phyloP scores from a whole-genome alignment of 179 eudicot genomes.

The Pouteria campechiana region DNA sequence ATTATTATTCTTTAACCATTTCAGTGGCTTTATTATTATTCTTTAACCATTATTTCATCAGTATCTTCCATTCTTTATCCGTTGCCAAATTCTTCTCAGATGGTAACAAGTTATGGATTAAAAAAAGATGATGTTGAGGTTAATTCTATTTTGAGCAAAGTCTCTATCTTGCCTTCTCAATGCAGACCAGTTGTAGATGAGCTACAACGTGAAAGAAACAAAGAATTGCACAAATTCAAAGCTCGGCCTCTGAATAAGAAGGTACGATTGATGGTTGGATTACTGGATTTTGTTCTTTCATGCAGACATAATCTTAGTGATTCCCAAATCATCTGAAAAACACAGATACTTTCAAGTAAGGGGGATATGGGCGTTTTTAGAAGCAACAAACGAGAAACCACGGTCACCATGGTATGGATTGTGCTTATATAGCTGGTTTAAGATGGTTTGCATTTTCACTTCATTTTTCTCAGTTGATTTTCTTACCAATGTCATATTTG shows the following conservation, averaged over 20 bases:
- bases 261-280: slow-evolving; percentile 21
- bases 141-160: background rate
- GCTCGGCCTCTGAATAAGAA: slow-evolving; percentile 76
- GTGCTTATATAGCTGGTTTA: slow-evolving; percentile 1
- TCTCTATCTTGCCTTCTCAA: slow-evolving; percentile 19
- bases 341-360: slow-evolving; percentile 77
- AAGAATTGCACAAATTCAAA: slow-evolving; percentile 42
- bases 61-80: background rate
- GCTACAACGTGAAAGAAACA: slow-evolving; percentile 23
- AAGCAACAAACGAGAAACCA: slow-evolving; percentile 61
- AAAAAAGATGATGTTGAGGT: background rate
- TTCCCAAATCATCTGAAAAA: background rate
- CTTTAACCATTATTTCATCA: slow-evolving; percentile 12
- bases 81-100: background rate
- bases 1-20: too few relatives aligned
- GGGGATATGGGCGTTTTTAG: slow-evolving; percentile 69
- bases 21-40: too few relatives aligned
- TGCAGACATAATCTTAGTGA: background rate
- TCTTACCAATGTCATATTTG: background rate
- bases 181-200: slow-evolving; percentile 17
- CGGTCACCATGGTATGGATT: slow-evolving; percentile 80
- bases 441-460: slow-evolving; percentile 1
- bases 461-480: background rate
- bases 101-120: background rate
- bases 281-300: background rate